Evolutionary conservation across 257 asterid species (phyloP).

Genomic region (Coffea eugenioides): DNA sequence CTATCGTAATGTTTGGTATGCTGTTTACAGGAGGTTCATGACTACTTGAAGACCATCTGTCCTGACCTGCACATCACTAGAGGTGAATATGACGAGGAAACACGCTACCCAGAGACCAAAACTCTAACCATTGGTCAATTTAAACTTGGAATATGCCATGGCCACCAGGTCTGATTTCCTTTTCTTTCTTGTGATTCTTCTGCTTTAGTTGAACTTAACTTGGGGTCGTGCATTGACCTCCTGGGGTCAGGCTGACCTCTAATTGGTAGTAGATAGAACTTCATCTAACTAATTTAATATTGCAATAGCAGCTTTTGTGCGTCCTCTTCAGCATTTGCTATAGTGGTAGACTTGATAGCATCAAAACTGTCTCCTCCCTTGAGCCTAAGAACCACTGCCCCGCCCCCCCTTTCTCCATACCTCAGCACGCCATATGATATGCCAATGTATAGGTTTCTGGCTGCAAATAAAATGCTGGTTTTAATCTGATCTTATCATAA

Average conservation of each 20-base stretch:
- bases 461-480: neutral
- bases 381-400: neutral
- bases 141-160: slow-evolving; percentile 95
- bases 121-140: slow-evolving; percentile 91
- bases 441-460: neutral
- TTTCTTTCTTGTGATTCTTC: slow-evolving; percentile 18
- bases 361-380: neutral
- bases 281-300: neutral
- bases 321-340: neutral
- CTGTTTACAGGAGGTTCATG: slow-evolving; percentile 81
- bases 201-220: neutral
- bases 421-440: neutral
- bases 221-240: neutral
- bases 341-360: neutral
- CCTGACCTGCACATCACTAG: slow-evolving; percentile 84
- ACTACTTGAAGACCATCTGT: slow-evolving; percentile 83
- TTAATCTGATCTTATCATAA: slow-evolving; percentile 3
- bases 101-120: slow-evolving; percentile 90
- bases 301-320: neutral
- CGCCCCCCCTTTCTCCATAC: neutral
- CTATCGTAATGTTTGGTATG: neutral
- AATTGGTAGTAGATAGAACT: neutral
- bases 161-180: slow-evolving; percentile 70
- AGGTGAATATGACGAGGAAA: slow-evolving; percentile 90
- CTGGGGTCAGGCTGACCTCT: neutral